A percentile compares a stretch with the other conserved stretches of the same genome.
These are phyloP conservation scores for Neonectria neomacrospora DNA, from an alignment of 2,329 filamentous ascomycete species.

Conservation along the genomic window DNA sequence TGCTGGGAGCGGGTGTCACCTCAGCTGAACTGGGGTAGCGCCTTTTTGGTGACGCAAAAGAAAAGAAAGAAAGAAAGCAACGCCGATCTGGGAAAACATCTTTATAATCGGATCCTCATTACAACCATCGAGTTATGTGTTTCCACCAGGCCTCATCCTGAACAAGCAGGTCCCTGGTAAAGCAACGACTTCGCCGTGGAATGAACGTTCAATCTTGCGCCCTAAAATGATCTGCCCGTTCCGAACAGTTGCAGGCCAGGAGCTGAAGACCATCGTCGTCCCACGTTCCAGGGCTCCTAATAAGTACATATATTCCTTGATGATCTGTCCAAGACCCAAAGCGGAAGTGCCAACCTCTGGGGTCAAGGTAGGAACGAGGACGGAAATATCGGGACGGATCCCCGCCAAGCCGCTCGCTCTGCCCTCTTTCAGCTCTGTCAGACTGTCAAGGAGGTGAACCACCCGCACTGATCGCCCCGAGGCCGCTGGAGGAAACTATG, in stretches of 20 bases:
- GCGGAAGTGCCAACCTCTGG: conserved; percentile 7
- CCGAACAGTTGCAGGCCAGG: conserved; percentile 8
- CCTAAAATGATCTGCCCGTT: conserved; percentile 13
- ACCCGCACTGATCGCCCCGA: conserved; percentile 39
- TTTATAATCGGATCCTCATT: neutral
- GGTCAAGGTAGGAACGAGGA: conserved; percentile 7
- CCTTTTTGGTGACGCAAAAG: conserved; percentile 5
- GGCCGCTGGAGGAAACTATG: conserved; percentile 37
- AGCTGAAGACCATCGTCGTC: conserved; percentile 16
- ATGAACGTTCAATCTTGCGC: neutral
- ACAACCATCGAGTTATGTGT: neutral
- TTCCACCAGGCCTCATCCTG: neutral
- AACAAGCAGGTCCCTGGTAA: no score
- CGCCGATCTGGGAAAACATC: neutral
- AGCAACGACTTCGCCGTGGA: neutral
- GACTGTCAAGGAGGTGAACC: conserved; percentile 22
- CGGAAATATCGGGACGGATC: conserved; percentile 32
- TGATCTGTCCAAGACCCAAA: conserved; percentile 7
- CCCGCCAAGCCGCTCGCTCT: conserved; percentile 32
- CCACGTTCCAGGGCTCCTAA: conserved; percentile 1
- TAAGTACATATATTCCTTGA: neutral
- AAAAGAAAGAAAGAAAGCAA: neutral
- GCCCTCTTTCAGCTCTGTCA: conserved; percentile 32
- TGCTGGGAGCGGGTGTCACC: conserved; percentile 32
- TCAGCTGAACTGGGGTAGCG: conserved; percentile 37